Evolutionary conservation across 768 basidiomycete genomes (phyloP).

Genomic region (Mycena galopus): DNA sequence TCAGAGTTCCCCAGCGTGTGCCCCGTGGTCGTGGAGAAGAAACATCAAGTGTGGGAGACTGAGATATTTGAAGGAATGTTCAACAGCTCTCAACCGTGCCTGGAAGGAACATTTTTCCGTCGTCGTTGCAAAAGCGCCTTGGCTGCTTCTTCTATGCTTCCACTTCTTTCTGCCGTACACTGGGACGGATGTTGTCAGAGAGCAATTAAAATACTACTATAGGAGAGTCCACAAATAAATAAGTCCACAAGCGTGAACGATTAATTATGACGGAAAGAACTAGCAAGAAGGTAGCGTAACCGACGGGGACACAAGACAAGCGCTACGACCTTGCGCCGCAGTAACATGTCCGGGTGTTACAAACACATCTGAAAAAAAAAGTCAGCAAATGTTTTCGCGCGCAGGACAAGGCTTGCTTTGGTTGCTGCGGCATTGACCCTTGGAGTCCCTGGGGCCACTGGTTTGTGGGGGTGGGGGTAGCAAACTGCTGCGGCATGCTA

Average conservation of each 20-base stretch:
- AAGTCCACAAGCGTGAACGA: conserved; percentile 7
- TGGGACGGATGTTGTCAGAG: neutral
- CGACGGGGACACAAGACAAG: neutral
- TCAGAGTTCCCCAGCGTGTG: conserved; percentile 14
- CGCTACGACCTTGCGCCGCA: conserved; percentile 12
- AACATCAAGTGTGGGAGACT: conserved; percentile 7
- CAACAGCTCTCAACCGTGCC: conserved; percentile 21
- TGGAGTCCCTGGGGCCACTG: conserved; percentile 18
- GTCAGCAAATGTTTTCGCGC: neutral
- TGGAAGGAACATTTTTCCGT: neutral
- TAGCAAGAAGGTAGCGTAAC: conserved; percentile 1
- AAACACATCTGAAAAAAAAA: conserved; percentile 14
- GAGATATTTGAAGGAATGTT: neutral
- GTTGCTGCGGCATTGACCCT: conserved; percentile 11
- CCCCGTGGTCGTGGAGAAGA: conserved; percentile 3
- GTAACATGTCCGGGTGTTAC: neutral
- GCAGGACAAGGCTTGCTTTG: neutral
- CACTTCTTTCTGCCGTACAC: conserved; percentile 22
- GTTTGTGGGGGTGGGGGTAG: neutral
- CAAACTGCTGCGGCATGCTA: neutral
- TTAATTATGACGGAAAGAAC: conserved; percentile 3
- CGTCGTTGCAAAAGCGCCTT: neutral
- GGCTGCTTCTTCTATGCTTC: conserved; percentile 21
- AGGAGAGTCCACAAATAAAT: neutral
- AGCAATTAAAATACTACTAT: conserved; percentile 15